These are phyloP conservation scores for Limonomyces culmigenus DNA, from an alignment of 1,284 basidiomycete species.

Conservation along the genomic window DNA sequence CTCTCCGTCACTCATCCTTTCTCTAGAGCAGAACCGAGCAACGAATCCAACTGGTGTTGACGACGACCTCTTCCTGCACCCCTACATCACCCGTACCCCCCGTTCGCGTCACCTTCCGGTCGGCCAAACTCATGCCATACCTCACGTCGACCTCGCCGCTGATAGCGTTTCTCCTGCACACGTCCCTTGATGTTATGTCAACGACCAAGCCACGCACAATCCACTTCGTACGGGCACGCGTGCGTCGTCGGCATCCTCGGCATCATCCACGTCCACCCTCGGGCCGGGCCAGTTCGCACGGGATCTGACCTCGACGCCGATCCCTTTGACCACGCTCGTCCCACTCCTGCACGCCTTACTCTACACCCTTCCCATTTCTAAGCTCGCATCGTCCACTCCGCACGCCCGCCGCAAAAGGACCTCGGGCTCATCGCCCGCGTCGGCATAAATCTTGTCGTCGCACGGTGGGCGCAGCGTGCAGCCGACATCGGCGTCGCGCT, in stretches of 20 bases:
- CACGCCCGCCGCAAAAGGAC: slow-evolving; percentile 54
- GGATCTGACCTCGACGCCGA: neutral
- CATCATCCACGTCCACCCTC: slow-evolving; percentile 2
- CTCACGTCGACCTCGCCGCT: no score
- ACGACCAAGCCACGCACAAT: no score
- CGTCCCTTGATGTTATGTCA: no score
- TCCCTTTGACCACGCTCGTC: slow-evolving; percentile 7
- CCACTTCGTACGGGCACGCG: no score
- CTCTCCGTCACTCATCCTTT: slow-evolving; percentile 1
- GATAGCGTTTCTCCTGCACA: no score
- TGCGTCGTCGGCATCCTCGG: slow-evolving; percentile 1
- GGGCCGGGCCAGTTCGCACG: no score
- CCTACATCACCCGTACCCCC: no score
- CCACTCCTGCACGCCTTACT: slow-evolving; percentile 43
- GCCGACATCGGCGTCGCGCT: slow-evolving; percentile 55
- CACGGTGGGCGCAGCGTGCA: slow-evolving; percentile 46
- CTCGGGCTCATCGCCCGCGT: slow-evolving; percentile 42
- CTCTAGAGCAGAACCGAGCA: slow-evolving; percentile 35
- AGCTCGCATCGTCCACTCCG: slow-evolving; percentile 46
- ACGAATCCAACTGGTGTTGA: slow-evolving; percentile 32
- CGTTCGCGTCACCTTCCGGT: no score
- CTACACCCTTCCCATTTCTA: slow-evolving; percentile 25
- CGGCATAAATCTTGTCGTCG: slow-evolving; percentile 63
- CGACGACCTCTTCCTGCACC: slow-evolving; percentile 43
- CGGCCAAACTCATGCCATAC: no score